A percentile compares a stretch with the other conserved stretches of the same genome.
phyloP scores from a whole-genome alignment of 257 asterid species.

The Echites panduratus region DNA sequence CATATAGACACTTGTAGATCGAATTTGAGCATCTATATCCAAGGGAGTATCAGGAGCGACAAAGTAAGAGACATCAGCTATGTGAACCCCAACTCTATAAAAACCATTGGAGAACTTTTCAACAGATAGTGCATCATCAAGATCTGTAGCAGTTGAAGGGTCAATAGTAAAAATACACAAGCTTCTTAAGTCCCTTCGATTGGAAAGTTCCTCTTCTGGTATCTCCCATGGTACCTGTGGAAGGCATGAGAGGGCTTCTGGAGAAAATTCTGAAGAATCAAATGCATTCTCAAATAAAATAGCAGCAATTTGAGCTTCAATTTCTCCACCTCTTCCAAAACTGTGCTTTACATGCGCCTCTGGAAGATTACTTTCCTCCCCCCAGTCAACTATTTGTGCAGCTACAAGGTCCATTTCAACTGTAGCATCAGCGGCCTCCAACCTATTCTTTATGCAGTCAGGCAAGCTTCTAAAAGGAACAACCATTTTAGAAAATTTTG shows the following conservation, averaged over 20 bases:
- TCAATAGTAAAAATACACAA: constrained; percentile 72
- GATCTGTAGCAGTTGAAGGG: constrained; percentile 77
- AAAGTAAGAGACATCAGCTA: constrained; percentile 81
- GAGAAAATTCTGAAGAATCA: constrained; percentile 58
- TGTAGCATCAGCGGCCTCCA: constrained; percentile 57
- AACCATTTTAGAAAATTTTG: constrained; percentile 68
- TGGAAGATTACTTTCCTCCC: constrained; percentile 60
- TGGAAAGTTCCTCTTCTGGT: constrained; percentile 49
- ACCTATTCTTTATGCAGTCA: constrained; percentile 39
- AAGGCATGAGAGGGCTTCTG: constrained; percentile 57
- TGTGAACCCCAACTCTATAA: constrained; percentile 81
- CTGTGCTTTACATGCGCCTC: constrained; percentile 44
- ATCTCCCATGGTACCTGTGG: constrained; percentile 58
- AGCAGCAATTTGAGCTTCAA: constrained; percentile 75
- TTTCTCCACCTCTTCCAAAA: constrained; percentile 78
- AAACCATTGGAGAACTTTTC: constrained; percentile 43
- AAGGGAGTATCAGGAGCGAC: constrained; percentile 69
- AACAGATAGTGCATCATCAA: constrained; percentile 86
- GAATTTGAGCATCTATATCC: constrained; percentile 47
- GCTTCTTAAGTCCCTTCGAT: constrained; percentile 60
- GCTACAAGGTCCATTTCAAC: constrained; percentile 69
- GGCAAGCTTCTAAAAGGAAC: constrained; percentile 57
- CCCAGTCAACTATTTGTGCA: constrained; percentile 71
- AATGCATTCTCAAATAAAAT: constrained; percentile 72
- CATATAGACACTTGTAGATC: constrained; percentile 31